Evolutionary conservation across 768 basidiomycete genomes (phyloP), one percentile per base, ranked within the genome.

Genomic region (Sarcomyxa edulis): DNA sequence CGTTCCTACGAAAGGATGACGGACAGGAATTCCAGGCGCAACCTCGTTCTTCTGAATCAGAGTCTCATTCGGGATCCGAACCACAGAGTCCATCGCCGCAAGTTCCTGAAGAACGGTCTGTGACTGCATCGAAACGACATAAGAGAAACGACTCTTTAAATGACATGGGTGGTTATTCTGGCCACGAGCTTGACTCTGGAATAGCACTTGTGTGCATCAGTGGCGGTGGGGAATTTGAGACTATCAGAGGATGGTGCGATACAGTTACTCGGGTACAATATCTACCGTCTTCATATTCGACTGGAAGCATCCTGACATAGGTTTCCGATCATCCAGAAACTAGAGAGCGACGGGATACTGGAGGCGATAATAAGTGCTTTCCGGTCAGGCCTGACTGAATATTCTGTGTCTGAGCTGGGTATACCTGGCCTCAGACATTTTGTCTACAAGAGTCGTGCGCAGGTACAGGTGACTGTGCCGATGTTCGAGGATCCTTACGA

Each of bases 401-500:
- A 88, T 50, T 69, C 75, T 6, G 75, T 82, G 39, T 78, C 79
- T 3, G 82, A 86, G 39, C 62, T 97, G 8, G 78, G 78, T n/a
- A 83, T 95, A 46, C 91, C 91, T 3, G 93, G 93, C 2, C 62
- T 98, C 20, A 77, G 89, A 21, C 96, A 99, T 58, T 99, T 97
- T 54, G 64, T 97, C 33, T 98, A 97, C 69, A 97, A 97, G 63
- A 90, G 88, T 7, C 73, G 90, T 9, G 66, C 76, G 6, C 78
- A 89, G 50, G 93, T 99, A 14, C 96, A 99, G 55, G 72, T 95
- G 24, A 96, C 94, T 0, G 62, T 71, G 46, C 93, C 96, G 3
- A 56, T 60, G n/a, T 94, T 84, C 58, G 90, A 93, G 53, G 88
- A 87, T 12, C 87, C 86, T 5, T 95, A 96, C 49, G 78, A 83